Evolutionary conservation across 1,139 yeast species (phyloP).

Genomic region (Kodamaea alishanica): DNA sequence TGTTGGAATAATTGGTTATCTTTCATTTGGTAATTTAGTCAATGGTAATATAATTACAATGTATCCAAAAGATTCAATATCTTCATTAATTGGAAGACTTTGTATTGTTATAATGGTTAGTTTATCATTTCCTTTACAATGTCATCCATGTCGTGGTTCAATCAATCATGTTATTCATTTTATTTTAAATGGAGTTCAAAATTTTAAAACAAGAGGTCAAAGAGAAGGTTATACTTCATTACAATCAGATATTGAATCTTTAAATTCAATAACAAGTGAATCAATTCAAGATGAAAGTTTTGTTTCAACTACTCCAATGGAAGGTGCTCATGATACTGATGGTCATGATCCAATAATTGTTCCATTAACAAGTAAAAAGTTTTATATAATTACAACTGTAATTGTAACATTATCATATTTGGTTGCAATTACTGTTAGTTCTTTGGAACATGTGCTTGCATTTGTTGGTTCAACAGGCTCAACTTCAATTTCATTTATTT

Average conservation of each 20-base stretch:
- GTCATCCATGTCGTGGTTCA: conserved; percentile 76
- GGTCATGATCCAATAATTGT: conserved; percentile 51
- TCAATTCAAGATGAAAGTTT: conserved; percentile 33
- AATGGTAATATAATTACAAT: conserved; percentile 66
- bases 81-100: conserved; percentile 64
- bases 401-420: conserved; percentile 63
- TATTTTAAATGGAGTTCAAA: conserved; percentile 29
- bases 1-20: conserved; percentile 81
- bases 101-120: conserved; percentile 69
- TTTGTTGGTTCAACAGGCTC: conserved; percentile 96
- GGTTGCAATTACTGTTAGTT: conserved; percentile 72
- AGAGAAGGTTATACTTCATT: conserved; percentile 16
- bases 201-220: conserved; percentile 10
- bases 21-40: conserved; percentile 77
- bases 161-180: conserved; percentile 65
- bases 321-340: conserved; percentile 48
- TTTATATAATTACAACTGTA: conserved; percentile 60
- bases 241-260: conserved; percentile 16
- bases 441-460: conserved; percentile 82
- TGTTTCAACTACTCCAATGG: conserved; percentile 47
- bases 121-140: conserved; percentile 69
- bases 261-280: conserved; percentile 15
- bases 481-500: conserved; percentile 85
- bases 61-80: conserved; percentile 55
- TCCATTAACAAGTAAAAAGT: conserved; percentile 49